phyloP scores from a whole-genome alignment of 768 basidiomycete species.

The Tylopilus rubrobrunneus region DNA sequence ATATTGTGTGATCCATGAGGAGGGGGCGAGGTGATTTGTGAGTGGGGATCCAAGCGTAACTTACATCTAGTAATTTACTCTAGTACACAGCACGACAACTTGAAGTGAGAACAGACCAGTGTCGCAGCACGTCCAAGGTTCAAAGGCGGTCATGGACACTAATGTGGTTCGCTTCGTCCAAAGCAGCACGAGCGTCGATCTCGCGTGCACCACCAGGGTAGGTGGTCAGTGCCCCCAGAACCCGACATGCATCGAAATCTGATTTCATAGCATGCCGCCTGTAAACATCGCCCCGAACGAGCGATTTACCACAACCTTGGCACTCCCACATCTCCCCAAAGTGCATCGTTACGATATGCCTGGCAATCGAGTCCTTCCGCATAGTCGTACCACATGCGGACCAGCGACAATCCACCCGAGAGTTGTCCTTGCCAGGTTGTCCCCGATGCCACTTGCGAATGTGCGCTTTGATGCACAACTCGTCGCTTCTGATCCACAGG shows the following conservation, averaged over 20 bases:
- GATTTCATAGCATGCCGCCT: constrained; percentile 5
- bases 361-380: constrained; percentile 22
- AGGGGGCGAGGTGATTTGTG: too few species aligned
- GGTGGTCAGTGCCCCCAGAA: constrained; percentile 6
- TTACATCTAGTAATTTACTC: too few species aligned
- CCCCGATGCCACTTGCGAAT: constrained; percentile 19
- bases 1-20: too few species aligned
- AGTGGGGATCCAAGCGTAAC: too few species aligned
- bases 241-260: neutral
- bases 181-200: constrained; percentile 5
- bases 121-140: too few species aligned
- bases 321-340: constrained; percentile 6
- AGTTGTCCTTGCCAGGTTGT: constrained; percentile 8
- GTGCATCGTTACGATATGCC: constrained; percentile 19
- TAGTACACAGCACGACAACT: neutral
- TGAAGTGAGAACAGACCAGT: neutral
- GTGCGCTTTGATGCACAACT: constrained; percentile 1
- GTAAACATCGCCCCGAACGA: constrained; percentile 9
- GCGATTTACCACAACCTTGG: constrained; percentile 8
- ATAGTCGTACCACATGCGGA: constrained; percentile 13
- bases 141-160: neutral
- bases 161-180: neutral
- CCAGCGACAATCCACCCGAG: constrained; percentile 9
- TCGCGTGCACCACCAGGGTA: constrained; percentile 1
- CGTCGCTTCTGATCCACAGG: neutral